Evolutionary conservation across 2,329 filamentous ascomycete genomes (phyloP), one percentile per base, ranked within the genome.

Genomic region (Drechslera avenae): DNA sequence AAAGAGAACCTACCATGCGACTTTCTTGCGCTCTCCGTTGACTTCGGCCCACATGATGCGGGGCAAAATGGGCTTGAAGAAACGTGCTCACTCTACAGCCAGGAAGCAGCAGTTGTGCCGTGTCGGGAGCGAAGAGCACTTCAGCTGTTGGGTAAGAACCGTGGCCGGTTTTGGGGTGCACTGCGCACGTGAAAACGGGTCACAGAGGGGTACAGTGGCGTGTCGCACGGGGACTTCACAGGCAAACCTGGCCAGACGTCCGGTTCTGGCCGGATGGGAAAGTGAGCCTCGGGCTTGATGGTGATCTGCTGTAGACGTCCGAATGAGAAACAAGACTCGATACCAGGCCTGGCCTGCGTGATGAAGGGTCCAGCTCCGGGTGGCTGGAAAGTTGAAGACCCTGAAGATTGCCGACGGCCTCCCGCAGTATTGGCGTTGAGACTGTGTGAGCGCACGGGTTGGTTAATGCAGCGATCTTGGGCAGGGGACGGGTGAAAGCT

Each of bases 21-120:
- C 87, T 78, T 89, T 89, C 72, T 85, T 88, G 75, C 87, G 88
- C 72, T 85, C 79, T 56, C 86, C 86, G 66, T 88, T 83, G 60
- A 89, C 85, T 40, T 69, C 66, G 47, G 73, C 66, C 68, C 86
- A 78, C 86, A 89, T 89, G 53, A 51, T 64, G 61, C 57, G 53
- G 48, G 69, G 78, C 59, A 57, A 47, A 41, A 40, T 59, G 42
- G 56, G 46, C 54, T 52, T 33, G 52, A 46, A 56, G 43, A 64
- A 69, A 69, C 54, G 52, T 72, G 68, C 67, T 71, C 70, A 68
- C 39, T 56, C 39, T 36, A 55, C 54, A 50, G 49, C 50, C 50
- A 46, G 19, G 39, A 43, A 54, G 50, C 61, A 54, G 36, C 46
- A 44, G 42, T 40, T 52, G 50, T 44, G 50, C 63, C 58, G 59